Base-by-base conservation (phyloP, 2,329 filamentous ascomycete species). In the Neofusicoccum cordaticola region DNA sequence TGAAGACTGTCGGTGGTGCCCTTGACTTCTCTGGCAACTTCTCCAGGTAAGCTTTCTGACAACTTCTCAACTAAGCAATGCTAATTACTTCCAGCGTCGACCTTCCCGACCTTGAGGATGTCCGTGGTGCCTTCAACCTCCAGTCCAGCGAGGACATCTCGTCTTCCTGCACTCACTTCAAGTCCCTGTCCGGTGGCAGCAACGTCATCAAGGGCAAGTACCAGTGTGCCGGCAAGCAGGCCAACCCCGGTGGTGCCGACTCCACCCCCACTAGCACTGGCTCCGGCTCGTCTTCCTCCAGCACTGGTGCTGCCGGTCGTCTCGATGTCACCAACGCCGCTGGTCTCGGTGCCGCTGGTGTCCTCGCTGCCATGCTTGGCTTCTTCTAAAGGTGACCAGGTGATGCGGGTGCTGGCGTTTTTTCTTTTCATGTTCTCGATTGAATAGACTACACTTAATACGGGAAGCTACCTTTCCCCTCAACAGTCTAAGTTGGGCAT, bases 1-100 rank as follows among this genome's bases (percentile, higher is more conserved):
- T 99, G 34, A 75, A 85, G 74, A 85, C 82, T 63, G 86, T 97
- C 66, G 85, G 71, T 68, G 94, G 93, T 81, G 92, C 92, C 72
- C 84, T 98, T 74, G 89, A 92, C 77, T 87, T 97, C 77, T 88
- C 88, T 72, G 95, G 95, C 73, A 90, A 88, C 82, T 96, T 97
- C 79, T 85, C 87, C 68, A 83, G 86, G 92, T 96, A 85, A 83
- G 91, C 86, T 11, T 7, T 34, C 42, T 37, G 4, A 35, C 41
- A 65, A 1, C 1, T 9, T n/a, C 7, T 11, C 8, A n/a, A 48
- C 2, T 27, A 34, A 17, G n/a, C n/a, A 27, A 9, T 34, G 37
- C 76, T 80, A 71, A 82, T 72, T 13, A 6, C 22, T 44, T 63
- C 1, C 71, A 96, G 92, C 66, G 88, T 95, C 69, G 75, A 83